phyloP scores from a whole-genome alignment of 495 filamentous ascomycete genomes.

The Hyaloscypha finlandica region DNA sequence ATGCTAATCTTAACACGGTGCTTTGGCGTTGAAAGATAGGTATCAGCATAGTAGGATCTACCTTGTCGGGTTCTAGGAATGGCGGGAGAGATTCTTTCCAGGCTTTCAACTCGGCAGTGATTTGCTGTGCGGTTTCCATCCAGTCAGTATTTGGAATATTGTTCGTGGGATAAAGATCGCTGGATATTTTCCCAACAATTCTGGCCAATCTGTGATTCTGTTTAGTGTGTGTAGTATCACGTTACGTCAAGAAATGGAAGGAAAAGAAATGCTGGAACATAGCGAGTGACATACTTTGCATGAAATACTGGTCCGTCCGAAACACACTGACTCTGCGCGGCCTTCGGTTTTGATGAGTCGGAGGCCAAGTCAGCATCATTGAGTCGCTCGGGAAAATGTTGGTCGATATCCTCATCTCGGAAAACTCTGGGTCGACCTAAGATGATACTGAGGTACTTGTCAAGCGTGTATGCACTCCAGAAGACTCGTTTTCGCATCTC shows the following conservation, averaged over 20 bases:
- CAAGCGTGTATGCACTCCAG: conserved; percentile 57
- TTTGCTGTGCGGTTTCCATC: background rate
- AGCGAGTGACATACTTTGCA: conserved; percentile 6
- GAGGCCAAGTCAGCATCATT: conserved; percentile 52
- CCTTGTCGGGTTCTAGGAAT: background rate
- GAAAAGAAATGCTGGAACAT: conserved; percentile 13
- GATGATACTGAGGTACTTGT: conserved; percentile 58
- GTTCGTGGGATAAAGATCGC: conserved; percentile 51
- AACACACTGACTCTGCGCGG: conserved; percentile 8
- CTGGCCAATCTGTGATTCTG: conserved; percentile 42
- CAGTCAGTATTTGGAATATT: background rate
- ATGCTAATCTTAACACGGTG: conserved; percentile 54
- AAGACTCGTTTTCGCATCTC: conserved; percentile 50
- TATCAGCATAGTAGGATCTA: conserved; percentile 38
- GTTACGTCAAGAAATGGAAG: background rate
- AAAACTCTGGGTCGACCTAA: conserved; percentile 55
- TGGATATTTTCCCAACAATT: conserved; percentile 42
- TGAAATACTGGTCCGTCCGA: conserved; percentile 5
- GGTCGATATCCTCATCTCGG: conserved; percentile 55
- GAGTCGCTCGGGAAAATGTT: conserved; percentile 51
- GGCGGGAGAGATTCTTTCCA: background rate
- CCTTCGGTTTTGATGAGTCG: conserved; percentile 43
- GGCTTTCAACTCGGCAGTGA: background rate
- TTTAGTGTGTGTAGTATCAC: background rate
- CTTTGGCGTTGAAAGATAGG: conserved; percentile 56